Base-by-base conservation (phyloP, 129 eudicot species). In the Artemisia tridentata region DNA sequence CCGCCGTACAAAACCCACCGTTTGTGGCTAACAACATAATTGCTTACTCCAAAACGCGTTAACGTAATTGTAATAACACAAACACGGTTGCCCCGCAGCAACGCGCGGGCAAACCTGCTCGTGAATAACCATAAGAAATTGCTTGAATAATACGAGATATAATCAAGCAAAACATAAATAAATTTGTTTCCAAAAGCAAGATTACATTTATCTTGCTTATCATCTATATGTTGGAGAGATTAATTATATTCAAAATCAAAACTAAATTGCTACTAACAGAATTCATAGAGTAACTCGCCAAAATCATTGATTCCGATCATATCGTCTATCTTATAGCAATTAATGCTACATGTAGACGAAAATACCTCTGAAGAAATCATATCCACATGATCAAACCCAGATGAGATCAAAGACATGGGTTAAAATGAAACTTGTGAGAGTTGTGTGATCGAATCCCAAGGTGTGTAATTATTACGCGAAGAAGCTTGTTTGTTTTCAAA, bases 241-340 rank as follows among this genome's bases (percentile, higher is more conserved):
- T n/a, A n/a, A n/a, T 1, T 38, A 38, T 38, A 38, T 25, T 3
- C 63, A 11, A 21, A 58, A 58, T 21, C 21, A 9, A 57, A 21
- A 16, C 20, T 4, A 5, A 52, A n/a, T n/a, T 23, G 29, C 72
- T 54, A 74, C 34, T 17, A 43, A 54, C 25, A 71, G 14, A 41
- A 29, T 76, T 68, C 49, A 25, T 16, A 68, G 14, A 46, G 53
- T n/a, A 65, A 59, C 12, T 72, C 79, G 14, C 59, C 80, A 55
- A 62, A 45, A 66, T 53, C 68, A n/a, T 21, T 56, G 43, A n/a
- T 14, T 66, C 19, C 75, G 15, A 63, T 49, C 65, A 80, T 78
- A 38, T 53, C 11, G 34, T 65, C 62, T 18, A 68, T 51, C 72
- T 13, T 61, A 66, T 46, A 78, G 34, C 48, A 49, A 57, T 43